Evolutionary conservation across 345 rosid genomes (phyloP).

Genomic region (Hypericum perforatum): DNA sequence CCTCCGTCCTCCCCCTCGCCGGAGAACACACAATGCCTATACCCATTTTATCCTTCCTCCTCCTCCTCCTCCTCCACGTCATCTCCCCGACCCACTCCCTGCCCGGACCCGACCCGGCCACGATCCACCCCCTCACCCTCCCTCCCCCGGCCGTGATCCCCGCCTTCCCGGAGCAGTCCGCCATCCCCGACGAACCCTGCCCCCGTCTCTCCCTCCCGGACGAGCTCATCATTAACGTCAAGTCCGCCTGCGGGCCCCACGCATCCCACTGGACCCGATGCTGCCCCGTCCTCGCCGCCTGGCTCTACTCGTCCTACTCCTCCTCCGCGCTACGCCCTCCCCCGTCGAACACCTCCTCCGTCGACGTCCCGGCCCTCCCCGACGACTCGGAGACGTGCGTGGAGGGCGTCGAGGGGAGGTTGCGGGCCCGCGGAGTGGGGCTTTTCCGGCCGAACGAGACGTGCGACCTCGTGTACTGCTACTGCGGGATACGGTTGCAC

Average conservation of each 20-base stretch:
- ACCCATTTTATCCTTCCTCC: constrained; percentile 15
- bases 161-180: constrained; percentile 87
- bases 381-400: constrained; percentile 95
- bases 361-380: constrained; percentile 72
- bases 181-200: constrained; percentile 52
- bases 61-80: constrained; percentile 5
- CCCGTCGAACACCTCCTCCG: constrained; percentile 5
- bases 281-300: constrained; percentile 85
- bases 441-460: constrained; percentile 60
- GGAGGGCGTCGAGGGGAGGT: constrained; percentile 56
- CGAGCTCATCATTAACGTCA: constrained; percentile 53
- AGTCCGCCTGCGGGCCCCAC: constrained; percentile 39
- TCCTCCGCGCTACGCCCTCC: constrained; percentile 47
- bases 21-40: constrained; percentile 12
- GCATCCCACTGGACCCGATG: constrained; percentile 52
- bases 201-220: constrained; percentile 63
- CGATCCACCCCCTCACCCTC: constrained; percentile 35
- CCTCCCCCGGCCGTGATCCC: constrained; percentile 68
- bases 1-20: constrained; percentile 11
- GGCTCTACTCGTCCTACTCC: constrained; percentile 84
- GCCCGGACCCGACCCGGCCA: constrained; percentile 32
- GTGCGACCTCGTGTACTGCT: constrained; percentile 79
- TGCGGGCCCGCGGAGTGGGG: constrained; percentile 57
- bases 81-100: constrained; percentile 15
- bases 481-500: constrained; percentile 80